Evolutionary conservation across 1,139 yeast genomes (phyloP), one percentile per base, ranked within the genome.

Genomic region (Hemisphaericaspora subhashii): DNA sequence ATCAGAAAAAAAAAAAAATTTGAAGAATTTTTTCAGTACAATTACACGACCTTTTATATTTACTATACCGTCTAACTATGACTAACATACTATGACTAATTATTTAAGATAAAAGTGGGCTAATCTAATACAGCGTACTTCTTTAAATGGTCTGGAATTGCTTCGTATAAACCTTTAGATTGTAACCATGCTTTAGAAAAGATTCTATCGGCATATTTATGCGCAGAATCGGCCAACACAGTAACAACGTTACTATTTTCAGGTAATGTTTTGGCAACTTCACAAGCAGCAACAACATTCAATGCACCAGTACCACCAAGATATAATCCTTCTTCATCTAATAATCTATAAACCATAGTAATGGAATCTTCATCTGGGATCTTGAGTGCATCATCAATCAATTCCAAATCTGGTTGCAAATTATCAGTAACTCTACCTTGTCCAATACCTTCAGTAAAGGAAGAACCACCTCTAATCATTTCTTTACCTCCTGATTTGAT

Each of bases 401-500:
- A 55, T 13, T 74, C 83, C 24, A 88, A 64, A 47, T 87, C 96
- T 27, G 81, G 86, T 29, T 72, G 70, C 62, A 89, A 74, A 59
- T 89, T 89, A 46, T 79, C 85, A 7, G 97, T 89, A 52, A 89
- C 84, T 52, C 97, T 76, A 35, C 96, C 96, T 64, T 89, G 97
- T 26, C 97, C 97, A 63, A 89, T 87, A 29, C 97, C 97, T 64
- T 89, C 97, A 13, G 96, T 89, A 62, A 90, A 88, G 1, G 95
- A 85, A 2, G 86, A 77, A 20, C 96, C 96, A 2, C 79, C 78
- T 51, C 89, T 74, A 27, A 77, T 79, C 52, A 78, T 63, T 33
- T 75, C 70, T 53, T 79, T 67, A 15, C 89, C 88, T 12, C 79
- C 77, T 8, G 85, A 72, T 46, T 77, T 79, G 46, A 89, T 79